A percentile compares a stretch with the other conserved stretches of the same genome.
These are phyloP conservation scores for Sphagnum tenellum DNA, from an alignment of 225 moss, liverwort and hornwort species.

Conservation along the genomic window DNA sequence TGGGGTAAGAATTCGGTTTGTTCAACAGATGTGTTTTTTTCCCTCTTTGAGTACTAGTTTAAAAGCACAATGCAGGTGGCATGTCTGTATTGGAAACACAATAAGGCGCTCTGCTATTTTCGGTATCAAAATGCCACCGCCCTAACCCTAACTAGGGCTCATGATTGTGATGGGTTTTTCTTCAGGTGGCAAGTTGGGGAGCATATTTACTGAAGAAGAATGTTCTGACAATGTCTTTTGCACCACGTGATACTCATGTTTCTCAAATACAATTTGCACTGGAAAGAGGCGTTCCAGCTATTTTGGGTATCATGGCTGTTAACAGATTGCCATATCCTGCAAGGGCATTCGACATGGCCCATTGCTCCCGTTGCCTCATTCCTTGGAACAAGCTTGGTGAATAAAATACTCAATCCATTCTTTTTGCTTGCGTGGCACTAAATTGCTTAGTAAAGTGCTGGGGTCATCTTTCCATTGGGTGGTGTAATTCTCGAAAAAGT, in stretches of 20 bases:
- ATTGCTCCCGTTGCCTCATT: slow-evolving; percentile 6
- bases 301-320: not conserved
- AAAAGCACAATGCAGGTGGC: too few species aligned
- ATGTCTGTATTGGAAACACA: too few species aligned
- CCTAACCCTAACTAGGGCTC: too few species aligned
- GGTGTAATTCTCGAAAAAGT: too few species aligned
- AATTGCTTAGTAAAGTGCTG: too few species aligned
- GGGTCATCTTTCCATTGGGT: too few species aligned
- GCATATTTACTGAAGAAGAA: not conserved
- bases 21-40: too few species aligned
- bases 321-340: slow-evolving; percentile 1
- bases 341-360: slow-evolving; percentile 4
- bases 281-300: slow-evolving; percentile 5
- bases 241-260: slow-evolving; percentile 3
- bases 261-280: slow-evolving; percentile 6
- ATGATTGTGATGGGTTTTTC: too few species aligned
- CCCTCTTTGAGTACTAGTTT: not conserved
- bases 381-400: not conserved
- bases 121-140: too few species aligned
- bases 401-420: too few species aligned
- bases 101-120: too few species aligned
- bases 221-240: slow-evolving; percentile 5
- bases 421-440: too few species aligned
- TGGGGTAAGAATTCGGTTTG: slow-evolving; percentile 31
- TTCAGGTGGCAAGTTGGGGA: not conserved